These are phyloP conservation scores for Aspergillus cristatus DNA, from an alignment of 495 filamentous ascomycete species.

Conservation along the genomic window DNA sequence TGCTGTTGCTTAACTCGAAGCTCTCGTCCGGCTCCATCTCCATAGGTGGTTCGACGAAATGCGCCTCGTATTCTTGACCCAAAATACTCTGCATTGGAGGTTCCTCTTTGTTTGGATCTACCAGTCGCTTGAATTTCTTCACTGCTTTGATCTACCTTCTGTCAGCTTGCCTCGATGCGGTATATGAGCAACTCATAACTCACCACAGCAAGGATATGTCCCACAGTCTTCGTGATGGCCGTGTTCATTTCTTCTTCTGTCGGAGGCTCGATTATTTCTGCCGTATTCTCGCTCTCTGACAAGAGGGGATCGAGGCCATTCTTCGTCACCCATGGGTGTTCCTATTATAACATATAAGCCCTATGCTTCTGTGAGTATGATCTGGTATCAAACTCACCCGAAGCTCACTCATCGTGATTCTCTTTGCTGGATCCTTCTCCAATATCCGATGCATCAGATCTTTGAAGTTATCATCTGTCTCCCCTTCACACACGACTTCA, in stretches of 20 bases:
- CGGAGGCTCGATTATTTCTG: slow-evolving; percentile 65
- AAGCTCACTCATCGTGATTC: slow-evolving; percentile 73
- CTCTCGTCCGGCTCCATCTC: slow-evolving; percentile 42
- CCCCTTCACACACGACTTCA: slow-evolving; percentile 33
- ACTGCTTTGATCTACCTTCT: slow-evolving; percentile 79
- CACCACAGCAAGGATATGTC: slow-evolving; percentile 75
- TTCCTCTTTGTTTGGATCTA: slow-evolving; percentile 36
- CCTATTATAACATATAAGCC: slow-evolving; percentile 37
- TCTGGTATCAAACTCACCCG: slow-evolving; percentile 51
- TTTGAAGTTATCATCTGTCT: slow-evolving; percentile 47
- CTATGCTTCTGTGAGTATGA: background rate
- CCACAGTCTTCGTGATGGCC: slow-evolving; percentile 84
- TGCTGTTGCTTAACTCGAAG: slow-evolving; percentile 14
- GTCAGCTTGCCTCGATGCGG: slow-evolving; percentile 7
- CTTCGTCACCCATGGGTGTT: slow-evolving; percentile 92
- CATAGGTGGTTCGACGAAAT: slow-evolving; percentile 48
- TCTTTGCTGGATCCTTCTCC: slow-evolving; percentile 66
- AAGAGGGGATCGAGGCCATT: slow-evolving; percentile 72
- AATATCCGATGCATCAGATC: slow-evolving; percentile 61
- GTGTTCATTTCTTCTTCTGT: slow-evolving; percentile 83
- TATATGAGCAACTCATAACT: slow-evolving; percentile 18
- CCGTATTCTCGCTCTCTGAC: slow-evolving; percentile 76
- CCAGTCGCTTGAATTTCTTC: slow-evolving; percentile 66
- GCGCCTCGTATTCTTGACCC: slow-evolving; percentile 38
- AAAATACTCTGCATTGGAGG: slow-evolving; percentile 48